Percentiles rank a stretch among this genome's conserved stretches.
phyloP scores from a whole-genome alignment of 768 basidiomycete genomes.

The Pleurotus platypus region DNA sequence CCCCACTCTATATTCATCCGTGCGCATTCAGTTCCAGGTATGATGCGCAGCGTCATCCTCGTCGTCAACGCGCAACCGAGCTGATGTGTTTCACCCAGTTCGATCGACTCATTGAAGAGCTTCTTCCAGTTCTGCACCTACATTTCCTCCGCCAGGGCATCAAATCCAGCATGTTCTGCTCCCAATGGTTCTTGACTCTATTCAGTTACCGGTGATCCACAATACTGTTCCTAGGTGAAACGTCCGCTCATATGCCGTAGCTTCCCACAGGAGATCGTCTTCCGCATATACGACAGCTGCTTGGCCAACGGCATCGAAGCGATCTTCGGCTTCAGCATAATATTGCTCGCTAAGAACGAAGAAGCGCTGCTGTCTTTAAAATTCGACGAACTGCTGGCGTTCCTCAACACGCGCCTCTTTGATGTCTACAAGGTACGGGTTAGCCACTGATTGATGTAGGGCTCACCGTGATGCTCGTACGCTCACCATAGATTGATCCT shows the following conservation, averaged over 20 bases:
- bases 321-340: conserved; percentile 91
- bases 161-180: conserved; percentile 98
- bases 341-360: conserved; percentile 86
- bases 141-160: conserved; percentile 93
- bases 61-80: not conserved
- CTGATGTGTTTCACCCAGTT: conserved; percentile 48
- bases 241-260: conserved; percentile 33
- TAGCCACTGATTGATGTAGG: not conserved
- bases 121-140: conserved; percentile 87
- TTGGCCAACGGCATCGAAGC: conserved; percentile 97
- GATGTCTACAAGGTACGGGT: conserved; percentile 68
- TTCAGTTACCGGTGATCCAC: conserved; percentile 83
- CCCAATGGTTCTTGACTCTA: conserved; percentile 97
- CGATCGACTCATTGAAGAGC: conserved; percentile 89
- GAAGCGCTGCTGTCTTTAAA: conserved; percentile 72
- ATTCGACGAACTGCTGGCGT: conserved; percentile 87
- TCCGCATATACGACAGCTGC: conserved; percentile 94
- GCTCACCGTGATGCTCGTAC: not conserved
- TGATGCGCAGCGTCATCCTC: conserved; percentile 1
- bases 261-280: conserved; percentile 92
- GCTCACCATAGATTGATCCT: conserved; percentile 22
- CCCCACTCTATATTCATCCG: not conserved
- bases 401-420: conserved; percentile 77
- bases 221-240: not conserved
- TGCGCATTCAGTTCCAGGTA: conserved; percentile 55